Base-by-base conservation (phyloP, 2,329 filamentous ascomycete species). In the Chrysoporthe puriensis region DNA sequence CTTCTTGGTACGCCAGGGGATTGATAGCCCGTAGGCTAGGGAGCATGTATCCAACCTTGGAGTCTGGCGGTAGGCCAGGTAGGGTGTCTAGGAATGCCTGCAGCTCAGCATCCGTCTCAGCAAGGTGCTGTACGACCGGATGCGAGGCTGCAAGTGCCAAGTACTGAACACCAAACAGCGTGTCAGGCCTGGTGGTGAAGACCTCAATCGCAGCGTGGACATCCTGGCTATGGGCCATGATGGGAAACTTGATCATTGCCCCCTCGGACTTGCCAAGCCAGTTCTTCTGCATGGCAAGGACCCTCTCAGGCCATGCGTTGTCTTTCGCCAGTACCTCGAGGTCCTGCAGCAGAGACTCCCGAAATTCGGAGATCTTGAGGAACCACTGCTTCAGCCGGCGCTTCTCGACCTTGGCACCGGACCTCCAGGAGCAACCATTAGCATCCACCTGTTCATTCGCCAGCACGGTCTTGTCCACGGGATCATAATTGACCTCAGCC, bases 371-470 rank as follows among this genome's bases (percentile, higher is more conserved):
- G 74, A 96, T 96, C 70, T 89, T 89, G 71, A 97, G 87, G 77
- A 96, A 97, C 94, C 94, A 97, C 78, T 97, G 94, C 79, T 91
- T 93, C 60, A 96, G 82, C 72, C 87, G 87, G 68, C 88, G 83
- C 79, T 94, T 91, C 78, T 96, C 91, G 21, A 96, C 93, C 76
- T 91, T 90, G 62, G 92, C 93, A 11, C 93, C 93, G 1, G 92
- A 96, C 66, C 93, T 87, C 94, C 94, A 97, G 1, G 93, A 97
- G 73, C 84, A 88, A 43, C 94, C 94, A 74, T 93, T 90, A 62
- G 91, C 85, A 76, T 96, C 92, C n/a, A 97, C 93, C 79, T 97
- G 94, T 78, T 97, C 94, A 76, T 97, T 97, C 13, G 94, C 94
- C 68, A 97, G 83, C 18, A 97, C 94, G 0, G 94, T 97, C 76